These are phyloP conservation scores for Fusarium duplospermum DNA, from an alignment of 2,329 filamentous ascomycete genomes.

Conservation along the genomic window DNA sequence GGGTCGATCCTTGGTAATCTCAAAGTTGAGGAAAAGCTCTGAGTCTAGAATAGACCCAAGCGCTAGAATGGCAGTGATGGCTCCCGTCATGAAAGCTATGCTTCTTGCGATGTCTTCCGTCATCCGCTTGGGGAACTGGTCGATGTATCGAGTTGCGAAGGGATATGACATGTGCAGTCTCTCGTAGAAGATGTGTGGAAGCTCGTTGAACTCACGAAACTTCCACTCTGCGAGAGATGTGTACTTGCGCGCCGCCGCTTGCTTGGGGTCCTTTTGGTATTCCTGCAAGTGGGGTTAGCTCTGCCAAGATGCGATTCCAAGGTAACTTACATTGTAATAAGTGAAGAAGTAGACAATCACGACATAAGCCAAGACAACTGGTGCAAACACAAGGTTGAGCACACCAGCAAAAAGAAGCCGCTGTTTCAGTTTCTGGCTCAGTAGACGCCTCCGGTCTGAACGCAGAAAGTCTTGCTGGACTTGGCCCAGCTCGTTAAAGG, in stretches of 20 bases:
- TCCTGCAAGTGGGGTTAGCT: slow-evolving; percentile 65
- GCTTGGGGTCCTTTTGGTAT: slow-evolving; percentile 92
- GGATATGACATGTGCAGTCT: slow-evolving; percentile 94
- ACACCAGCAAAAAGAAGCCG: slow-evolving; percentile 86
- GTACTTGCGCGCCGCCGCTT: slow-evolving; percentile 85
- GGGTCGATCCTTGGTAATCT: slow-evolving; percentile 88
- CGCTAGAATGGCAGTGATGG: slow-evolving; percentile 86
- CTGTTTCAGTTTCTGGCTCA: slow-evolving; percentile 81
- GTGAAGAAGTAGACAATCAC: slow-evolving; percentile 92
- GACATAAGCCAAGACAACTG: slow-evolving; percentile 88
- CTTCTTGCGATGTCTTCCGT: slow-evolving; percentile 87
- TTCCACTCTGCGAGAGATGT: slow-evolving; percentile 97
- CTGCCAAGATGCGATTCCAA: too few species aligned
- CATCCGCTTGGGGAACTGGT: slow-evolving; percentile 97
- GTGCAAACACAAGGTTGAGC: slow-evolving; percentile 87
- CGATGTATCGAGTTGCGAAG: slow-evolving; percentile 90
- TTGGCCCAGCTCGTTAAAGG: slow-evolving; percentile 91
- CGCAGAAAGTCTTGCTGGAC: slow-evolving; percentile 88
- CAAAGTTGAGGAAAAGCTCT: slow-evolving; percentile 90
- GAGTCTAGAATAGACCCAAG: slow-evolving; percentile 88
- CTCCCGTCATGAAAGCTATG: slow-evolving; percentile 87
- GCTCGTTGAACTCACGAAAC: slow-evolving; percentile 97
- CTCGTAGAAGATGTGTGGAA: slow-evolving; percentile 90
- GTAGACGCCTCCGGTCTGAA: slow-evolving; percentile 79
- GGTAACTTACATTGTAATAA: slow-evolving; percentile 82